Base-by-base conservation (phyloP, 2,329 filamentous ascomycete species). In the Alternaria tenuissima region DNA sequence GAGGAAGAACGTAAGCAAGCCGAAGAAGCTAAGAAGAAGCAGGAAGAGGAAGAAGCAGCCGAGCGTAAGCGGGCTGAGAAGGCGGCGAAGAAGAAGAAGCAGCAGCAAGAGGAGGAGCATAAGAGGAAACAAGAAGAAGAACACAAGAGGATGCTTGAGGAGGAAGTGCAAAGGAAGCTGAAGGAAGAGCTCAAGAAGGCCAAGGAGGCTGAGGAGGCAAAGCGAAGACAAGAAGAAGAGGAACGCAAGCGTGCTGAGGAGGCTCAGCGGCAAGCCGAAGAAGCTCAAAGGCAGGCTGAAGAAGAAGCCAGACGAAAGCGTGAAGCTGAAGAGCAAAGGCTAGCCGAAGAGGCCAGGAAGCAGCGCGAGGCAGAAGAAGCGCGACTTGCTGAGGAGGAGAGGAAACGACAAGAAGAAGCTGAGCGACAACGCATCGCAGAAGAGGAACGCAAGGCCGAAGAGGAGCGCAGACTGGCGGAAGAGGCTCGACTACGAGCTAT, bases 181-280 rank as follows among this genome's bases (percentile, higher is more conserved):
- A 38, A 39, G n/a, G 36, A 74, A 62, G 75, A 80, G 58, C 77
- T 76, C 54, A 63, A 77, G 30, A 41, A 79, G 80, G 36, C 8
- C 3, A 56, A 52, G 57, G 82, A 81, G 67, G 80, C 81, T 59
- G 76, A 76, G 30, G 78, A 81, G 51, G 51, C 51, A 12, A 68
- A 68, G 3, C 82, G 88, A 49, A 89, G 91, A 70, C 89, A 91
- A 66, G 88, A 90, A 66, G 88, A 89, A 65, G 87, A 90, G 28
- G 46, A 57, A 14, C 54, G 43, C 8, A 52, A 64, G 46, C 55
- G 51, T 12, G 4, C 88, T 85, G 66, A 66, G 34, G 59, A 67
- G 30, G 47, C 49, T 62, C 86, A 86, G 65, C 81, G 51, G 28
- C 44, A 39, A 38, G 4, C 88, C 85, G 66, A 59, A 70, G 59